These are phyloP conservation scores for Cystobasidium ongulense DNA, from an alignment of 768 basidiomycete genomes.

Conservation along the genomic window DNA sequence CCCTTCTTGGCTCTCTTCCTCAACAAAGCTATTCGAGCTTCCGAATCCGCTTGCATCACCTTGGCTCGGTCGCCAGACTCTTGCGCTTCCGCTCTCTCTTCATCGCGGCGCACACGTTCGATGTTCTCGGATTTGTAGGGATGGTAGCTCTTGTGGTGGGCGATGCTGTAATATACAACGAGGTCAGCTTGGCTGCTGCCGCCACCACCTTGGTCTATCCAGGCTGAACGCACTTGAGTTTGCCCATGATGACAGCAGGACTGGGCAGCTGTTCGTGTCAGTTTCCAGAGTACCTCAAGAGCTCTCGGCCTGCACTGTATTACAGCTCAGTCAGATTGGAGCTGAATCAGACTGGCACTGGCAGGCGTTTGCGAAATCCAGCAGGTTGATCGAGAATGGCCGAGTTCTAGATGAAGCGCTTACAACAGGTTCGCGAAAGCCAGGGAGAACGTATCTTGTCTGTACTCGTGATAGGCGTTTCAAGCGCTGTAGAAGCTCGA, in stretches of 20 bases:
- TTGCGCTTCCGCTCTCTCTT: slow-evolving; percentile 15
- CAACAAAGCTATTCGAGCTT: slow-evolving; percentile 27
- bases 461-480: too few species aligned
- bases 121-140: slow-evolving; percentile 34
- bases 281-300: too few species aligned
- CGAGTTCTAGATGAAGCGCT: too few species aligned
- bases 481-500: too few species aligned
- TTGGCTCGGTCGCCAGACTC: slow-evolving; percentile 29
- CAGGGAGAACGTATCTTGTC: too few species aligned
- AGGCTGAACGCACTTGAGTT: slow-evolving; percentile 23
- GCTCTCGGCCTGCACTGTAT: too few species aligned
- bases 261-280: too few species aligned
- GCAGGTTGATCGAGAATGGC: too few species aligned
- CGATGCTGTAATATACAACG: neutral
- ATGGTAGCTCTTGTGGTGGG: slow-evolving; percentile 30
- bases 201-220: neutral
- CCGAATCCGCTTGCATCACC: slow-evolving; percentile 32
- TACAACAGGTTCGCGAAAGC: too few species aligned
- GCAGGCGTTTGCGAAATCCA: too few species aligned
- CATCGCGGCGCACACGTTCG: slow-evolving; percentile 34
- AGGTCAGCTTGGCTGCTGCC: neutral
- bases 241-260: slow-evolving; percentile 6
- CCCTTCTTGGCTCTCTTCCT: slow-evolving; percentile 28
- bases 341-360: too few species aligned
- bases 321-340: too few species aligned